Conservation (phyloP, 2,329 filamentous ascomycete species). For the Colletotrichum sp. region DNA sequence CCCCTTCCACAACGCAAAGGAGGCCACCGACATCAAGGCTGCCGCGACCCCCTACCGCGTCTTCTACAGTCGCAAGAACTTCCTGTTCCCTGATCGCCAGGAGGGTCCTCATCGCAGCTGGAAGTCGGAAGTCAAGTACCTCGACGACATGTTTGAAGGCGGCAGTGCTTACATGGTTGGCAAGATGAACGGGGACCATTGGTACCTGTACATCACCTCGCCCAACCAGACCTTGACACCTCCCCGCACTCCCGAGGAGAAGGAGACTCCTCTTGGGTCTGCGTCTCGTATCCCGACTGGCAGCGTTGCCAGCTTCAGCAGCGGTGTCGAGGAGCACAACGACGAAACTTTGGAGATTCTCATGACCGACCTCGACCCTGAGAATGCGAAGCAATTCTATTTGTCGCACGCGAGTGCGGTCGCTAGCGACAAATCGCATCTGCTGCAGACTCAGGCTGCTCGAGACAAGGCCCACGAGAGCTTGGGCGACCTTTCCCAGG, state of each 20-base stretch:
- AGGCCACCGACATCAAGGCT: constrained; percentile 70
- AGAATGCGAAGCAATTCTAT: constrained; percentile 76
- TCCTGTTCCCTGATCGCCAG: constrained; percentile 93
- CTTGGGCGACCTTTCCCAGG: constrained; percentile 62
- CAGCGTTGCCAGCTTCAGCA: constrained; percentile 37
- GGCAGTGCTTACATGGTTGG: constrained; percentile 99
- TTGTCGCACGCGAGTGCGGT: constrained; percentile 80
- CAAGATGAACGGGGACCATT: constrained; percentile 99
- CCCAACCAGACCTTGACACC: constrained; percentile 82
- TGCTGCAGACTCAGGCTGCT: constrained; percentile 69
- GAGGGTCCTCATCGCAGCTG: constrained; percentile 95
- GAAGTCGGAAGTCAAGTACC: constrained; percentile 91
- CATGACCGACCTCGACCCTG: constrained; percentile 74
- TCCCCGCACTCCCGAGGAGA: constrained; percentile 73
- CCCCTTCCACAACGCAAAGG: constrained; percentile 74
- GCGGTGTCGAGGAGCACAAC: constrained; percentile 50
- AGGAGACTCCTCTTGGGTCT: constrained; percentile 27
- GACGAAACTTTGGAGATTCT: constrained; percentile 81
- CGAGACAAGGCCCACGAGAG: constrained; percentile 64
- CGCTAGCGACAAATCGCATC: constrained; percentile 76
- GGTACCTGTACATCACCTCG: constrained; percentile 97
- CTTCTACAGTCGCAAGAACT: constrained; percentile 99
- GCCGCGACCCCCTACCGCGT: constrained; percentile 92
- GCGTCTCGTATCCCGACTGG: constrained; percentile 61
- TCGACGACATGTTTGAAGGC: constrained; percentile 89